Evolutionary conservation across 2,329 filamentous ascomycete genomes (phyloP).

Genomic region (Chrysoporthe puriensis): DNA sequence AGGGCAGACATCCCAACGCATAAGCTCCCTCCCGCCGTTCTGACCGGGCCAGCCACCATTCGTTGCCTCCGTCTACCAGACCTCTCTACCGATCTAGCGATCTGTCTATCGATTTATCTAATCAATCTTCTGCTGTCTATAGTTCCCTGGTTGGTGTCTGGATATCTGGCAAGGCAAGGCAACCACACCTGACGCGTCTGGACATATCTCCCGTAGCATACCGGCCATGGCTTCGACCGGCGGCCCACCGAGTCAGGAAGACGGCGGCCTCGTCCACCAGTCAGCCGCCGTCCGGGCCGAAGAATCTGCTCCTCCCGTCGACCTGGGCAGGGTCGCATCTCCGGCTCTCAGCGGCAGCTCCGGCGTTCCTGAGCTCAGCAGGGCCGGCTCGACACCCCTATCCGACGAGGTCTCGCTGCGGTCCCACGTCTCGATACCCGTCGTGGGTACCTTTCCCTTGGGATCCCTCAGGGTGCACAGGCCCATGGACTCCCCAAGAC

Average conservation of each 20-base stretch:
- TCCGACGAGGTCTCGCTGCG: constrained; percentile 30
- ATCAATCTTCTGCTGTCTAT: background rate
- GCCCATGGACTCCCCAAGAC: constrained; percentile 35
- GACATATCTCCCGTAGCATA: background rate
- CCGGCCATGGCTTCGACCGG: constrained; percentile 14
- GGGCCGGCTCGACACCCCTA: constrained; percentile 42
- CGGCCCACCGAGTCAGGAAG: constrained; percentile 18
- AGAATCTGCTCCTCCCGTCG: constrained; percentile 6
- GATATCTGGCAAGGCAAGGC: background rate
- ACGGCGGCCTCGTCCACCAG: background rate
- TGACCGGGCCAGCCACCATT: background rate
- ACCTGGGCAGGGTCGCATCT: constrained; percentile 3
- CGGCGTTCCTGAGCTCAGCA: constrained; percentile 36
- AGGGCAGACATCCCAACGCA: background rate
- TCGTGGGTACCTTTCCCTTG: constrained; percentile 45
- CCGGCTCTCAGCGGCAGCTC: constrained; percentile 18
- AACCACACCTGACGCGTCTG: background rate
- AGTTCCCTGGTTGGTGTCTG: background rate
- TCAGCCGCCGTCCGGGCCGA: constrained; percentile 9
- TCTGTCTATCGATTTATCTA: background rate
- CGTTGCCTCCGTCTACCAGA: background rate
- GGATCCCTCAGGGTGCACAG: constrained; percentile 48
- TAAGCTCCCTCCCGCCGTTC: background rate
- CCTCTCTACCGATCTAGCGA: too few species aligned
- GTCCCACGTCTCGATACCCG: constrained; percentile 44